Percentiles rank a stretch among this genome's conserved stretches.
phyloP scores from a whole-genome alignment of 2,329 filamentous ascomycete genomes.

The Grosmannia huntii region DNA sequence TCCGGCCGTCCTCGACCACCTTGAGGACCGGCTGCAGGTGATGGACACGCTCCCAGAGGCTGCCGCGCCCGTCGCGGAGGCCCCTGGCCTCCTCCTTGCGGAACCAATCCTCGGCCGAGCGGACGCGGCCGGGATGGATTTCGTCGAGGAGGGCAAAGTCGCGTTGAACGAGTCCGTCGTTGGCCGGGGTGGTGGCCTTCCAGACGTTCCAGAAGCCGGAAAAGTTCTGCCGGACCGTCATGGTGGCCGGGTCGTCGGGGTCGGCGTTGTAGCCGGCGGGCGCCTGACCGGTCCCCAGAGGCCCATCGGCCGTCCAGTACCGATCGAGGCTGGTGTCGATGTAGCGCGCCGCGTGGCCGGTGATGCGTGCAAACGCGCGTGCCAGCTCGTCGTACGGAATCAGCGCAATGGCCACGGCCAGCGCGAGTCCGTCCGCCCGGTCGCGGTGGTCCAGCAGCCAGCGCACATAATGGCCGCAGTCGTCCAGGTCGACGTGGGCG shows the following conservation, averaged over 20 bases:
- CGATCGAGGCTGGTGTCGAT: constrained; percentile 8
- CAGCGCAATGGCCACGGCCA: constrained; percentile 19
- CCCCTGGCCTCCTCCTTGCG: constrained; percentile 19
- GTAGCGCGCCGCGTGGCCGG: constrained; percentile 18
- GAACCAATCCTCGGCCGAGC: constrained; percentile 36
- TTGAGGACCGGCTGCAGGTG: not conserved
- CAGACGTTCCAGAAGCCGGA: constrained; percentile 9
- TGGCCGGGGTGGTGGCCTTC: constrained; percentile 20
- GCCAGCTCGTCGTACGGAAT: constrained; percentile 18
- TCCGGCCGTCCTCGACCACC: not conserved
- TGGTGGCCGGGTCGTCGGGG: constrained; percentile 2
- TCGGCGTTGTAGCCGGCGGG: constrained; percentile 10
- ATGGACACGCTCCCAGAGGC: not conserved
- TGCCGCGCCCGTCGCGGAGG: constrained; percentile 8
- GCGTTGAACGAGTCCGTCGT: constrained; percentile 27
- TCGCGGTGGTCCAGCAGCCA: constrained; percentile 19
- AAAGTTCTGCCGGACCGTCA: constrained; percentile 17
- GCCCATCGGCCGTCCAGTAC: not conserved
- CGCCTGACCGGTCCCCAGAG: not conserved
- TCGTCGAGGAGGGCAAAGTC: constrained; percentile 37
- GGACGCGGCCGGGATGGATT: constrained; percentile 36
- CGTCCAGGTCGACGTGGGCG: constrained; percentile 17
- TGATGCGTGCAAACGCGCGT: constrained; percentile 18
- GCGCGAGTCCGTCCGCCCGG: constrained; percentile 16
- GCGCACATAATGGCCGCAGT: constrained; percentile 18